Percentiles rank a stretch among this genome's conserved stretches.
Conservation (phyloP, 1,284 basidiomycete genomes). For the Leccinum holopus region DNA sequence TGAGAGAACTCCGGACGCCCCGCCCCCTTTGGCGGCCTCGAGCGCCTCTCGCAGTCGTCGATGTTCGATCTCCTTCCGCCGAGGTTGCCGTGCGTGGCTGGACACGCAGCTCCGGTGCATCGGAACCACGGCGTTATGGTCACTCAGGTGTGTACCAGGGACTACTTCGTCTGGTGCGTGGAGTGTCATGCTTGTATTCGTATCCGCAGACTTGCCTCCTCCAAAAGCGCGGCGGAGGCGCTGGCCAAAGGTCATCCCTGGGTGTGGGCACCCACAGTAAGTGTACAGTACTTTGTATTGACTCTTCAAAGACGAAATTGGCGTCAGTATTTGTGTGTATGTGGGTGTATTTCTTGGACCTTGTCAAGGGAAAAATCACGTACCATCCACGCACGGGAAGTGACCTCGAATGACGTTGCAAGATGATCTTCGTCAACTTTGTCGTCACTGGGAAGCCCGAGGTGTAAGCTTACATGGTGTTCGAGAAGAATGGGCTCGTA, state of each 20-base stretch:
- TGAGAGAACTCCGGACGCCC: background rate
- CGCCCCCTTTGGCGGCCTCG: background rate
- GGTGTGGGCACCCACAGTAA: constrained; percentile 48
- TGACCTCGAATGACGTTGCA: constrained; percentile 43
- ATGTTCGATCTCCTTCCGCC: constrained; percentile 22
- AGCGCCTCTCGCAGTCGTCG: constrained; percentile 14
- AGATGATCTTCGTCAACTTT: constrained; percentile 47
- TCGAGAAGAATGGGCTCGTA: background rate
- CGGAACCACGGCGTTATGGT: constrained; percentile 46
- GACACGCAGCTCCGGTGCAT: constrained; percentile 22
- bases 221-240: constrained; percentile 22
- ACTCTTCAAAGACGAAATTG: constrained; percentile 21
- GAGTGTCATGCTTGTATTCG: constrained; percentile 9
- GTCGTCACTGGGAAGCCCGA: constrained; percentile 40
- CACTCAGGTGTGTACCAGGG: constrained; percentile 44
- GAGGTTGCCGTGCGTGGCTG: constrained; percentile 19
- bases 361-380: background rate
- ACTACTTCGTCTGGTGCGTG: constrained; percentile 27
- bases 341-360: background rate
- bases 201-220: background rate
- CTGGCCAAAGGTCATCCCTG: constrained; percentile 42
- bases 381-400: constrained; percentile 46
- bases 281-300: constrained; percentile 45
- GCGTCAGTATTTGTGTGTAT: background rate
- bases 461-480: background rate